phyloP scores from a whole-genome alignment of 805 yeast species.

The Naumovozyma baii region DNA sequence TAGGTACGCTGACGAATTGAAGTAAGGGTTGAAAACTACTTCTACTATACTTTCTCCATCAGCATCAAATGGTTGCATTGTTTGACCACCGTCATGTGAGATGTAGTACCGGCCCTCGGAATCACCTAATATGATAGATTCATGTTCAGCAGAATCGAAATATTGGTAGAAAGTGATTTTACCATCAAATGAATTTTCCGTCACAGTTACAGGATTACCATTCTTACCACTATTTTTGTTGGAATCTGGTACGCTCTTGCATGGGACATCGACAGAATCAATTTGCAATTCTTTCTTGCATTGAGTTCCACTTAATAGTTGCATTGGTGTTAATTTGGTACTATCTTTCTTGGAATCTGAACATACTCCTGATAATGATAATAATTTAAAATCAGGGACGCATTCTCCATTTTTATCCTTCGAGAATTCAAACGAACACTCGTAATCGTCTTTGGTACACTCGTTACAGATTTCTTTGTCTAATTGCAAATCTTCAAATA shows the following conservation, averaged over 20 bases:
- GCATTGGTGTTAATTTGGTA: conserved; percentile 13
- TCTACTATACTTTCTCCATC: conserved; percentile 37
- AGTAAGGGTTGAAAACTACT: conserved; percentile 50
- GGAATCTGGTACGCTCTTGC: conserved; percentile 15
- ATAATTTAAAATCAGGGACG: conserved; percentile 29
- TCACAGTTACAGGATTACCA: conserved; percentile 30
- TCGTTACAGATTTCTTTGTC: conserved; percentile 46
- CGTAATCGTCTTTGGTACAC: conserved; percentile 59
- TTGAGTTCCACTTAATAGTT: conserved; percentile 10
- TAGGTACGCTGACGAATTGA: conserved; percentile 25
- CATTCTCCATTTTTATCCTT: conserved; percentile 37
- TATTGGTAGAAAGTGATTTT: conserved; percentile 45
- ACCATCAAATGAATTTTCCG: conserved; percentile 41
- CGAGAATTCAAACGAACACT: conserved; percentile 51
- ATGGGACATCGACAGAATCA: conserved; percentile 23
- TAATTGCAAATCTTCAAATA: conserved; percentile 31
- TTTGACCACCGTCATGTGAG: conserved; percentile 61
- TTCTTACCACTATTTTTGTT: conserved; percentile 2
- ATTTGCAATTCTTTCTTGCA: conserved; percentile 20
- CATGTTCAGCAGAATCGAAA: conserved; percentile 39
- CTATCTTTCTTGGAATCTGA: conserved; percentile 4
- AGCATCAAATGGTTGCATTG: conserved; percentile 35
- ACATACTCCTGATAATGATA: conserved; percentile 17
- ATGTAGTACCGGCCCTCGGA: conserved; percentile 42
- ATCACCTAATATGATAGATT: conserved; percentile 56